Conservation (phyloP, 1,139 yeast genomes). For the Kurtzmaniella quercitrusa region DNA sequence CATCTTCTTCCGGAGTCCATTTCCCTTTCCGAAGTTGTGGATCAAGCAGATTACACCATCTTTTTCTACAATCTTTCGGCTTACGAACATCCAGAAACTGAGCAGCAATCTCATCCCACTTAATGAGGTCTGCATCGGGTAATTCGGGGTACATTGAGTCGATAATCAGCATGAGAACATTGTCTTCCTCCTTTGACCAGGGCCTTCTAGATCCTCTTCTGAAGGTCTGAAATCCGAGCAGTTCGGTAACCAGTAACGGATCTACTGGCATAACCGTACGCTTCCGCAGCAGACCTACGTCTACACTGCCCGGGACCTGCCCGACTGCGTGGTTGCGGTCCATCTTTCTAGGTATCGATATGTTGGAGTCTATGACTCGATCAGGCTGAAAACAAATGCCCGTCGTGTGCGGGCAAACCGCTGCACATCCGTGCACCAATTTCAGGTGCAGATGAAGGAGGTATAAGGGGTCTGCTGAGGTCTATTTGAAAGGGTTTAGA, state of each 20-base stretch:
- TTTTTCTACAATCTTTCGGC: conserved; percentile 65
- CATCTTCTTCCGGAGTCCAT: conserved; percentile 88
- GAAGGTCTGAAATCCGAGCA: conserved; percentile 72
- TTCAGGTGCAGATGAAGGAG: background rate
- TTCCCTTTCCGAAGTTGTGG: conserved; percentile 79
- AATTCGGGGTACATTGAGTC: conserved; percentile 18
- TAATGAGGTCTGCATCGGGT: conserved; percentile 14
- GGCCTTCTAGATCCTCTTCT: conserved; percentile 59
- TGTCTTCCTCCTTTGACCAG: conserved; percentile 69
- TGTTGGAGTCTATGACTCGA: background rate
- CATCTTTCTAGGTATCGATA: background rate
- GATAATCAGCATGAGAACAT: conserved; percentile 22
- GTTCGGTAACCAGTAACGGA: conserved; percentile 65
- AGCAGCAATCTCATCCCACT: conserved; percentile 70
- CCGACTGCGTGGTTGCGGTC: background rate
- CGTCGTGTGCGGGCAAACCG: background rate
- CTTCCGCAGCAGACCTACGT: background rate
- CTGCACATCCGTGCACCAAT: background rate
- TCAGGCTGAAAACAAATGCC: background rate
- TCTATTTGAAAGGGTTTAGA: too few relatives aligned
- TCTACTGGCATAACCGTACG: conserved; percentile 44
- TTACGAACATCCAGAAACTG: conserved; percentile 28
- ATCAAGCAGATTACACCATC: conserved; percentile 79
- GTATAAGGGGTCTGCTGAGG: background rate
- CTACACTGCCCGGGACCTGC: background rate